phyloP scores from a whole-genome alignment of 495 filamentous ascomycete genomes.

The Xanthoparmelia taractica region DNA sequence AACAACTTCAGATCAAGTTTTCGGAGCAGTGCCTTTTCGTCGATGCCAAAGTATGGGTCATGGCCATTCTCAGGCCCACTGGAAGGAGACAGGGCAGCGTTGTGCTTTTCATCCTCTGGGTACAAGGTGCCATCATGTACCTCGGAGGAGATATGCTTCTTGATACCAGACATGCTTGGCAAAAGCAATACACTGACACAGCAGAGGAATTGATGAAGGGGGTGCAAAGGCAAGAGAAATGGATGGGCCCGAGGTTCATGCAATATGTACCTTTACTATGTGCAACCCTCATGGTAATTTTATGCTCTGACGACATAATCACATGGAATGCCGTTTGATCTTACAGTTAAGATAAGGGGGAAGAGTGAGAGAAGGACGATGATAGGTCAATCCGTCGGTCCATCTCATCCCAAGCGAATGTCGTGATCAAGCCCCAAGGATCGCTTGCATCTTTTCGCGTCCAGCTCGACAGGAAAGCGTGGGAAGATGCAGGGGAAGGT shows the following conservation, averaged over 20 bases:
- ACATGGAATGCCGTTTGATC: neutral
- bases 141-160: neutral
- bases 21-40: constrained; percentile 55
- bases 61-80: neutral
- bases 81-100: neutral
- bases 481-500: too few relatives aligned
- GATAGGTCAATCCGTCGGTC: neutral
- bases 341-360: neutral
- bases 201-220: neutral
- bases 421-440: neutral
- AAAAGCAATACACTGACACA: neutral
- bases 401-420: neutral
- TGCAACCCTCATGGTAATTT: too few relatives aligned
- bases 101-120: neutral
- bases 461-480: too few relatives aligned
- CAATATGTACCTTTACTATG: too few relatives aligned
- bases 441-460: too few relatives aligned
- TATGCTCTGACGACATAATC: neutral
- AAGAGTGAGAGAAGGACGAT: neutral
- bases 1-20: constrained; percentile 59
- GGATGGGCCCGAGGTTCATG: neutral
- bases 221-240: neutral
- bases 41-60: constrained; percentile 26
- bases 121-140: neutral
- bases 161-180: neutral